phyloP scores from a whole-genome alignment of 2,329 filamentous ascomycete species.

The Neonectria faginata region DNA sequence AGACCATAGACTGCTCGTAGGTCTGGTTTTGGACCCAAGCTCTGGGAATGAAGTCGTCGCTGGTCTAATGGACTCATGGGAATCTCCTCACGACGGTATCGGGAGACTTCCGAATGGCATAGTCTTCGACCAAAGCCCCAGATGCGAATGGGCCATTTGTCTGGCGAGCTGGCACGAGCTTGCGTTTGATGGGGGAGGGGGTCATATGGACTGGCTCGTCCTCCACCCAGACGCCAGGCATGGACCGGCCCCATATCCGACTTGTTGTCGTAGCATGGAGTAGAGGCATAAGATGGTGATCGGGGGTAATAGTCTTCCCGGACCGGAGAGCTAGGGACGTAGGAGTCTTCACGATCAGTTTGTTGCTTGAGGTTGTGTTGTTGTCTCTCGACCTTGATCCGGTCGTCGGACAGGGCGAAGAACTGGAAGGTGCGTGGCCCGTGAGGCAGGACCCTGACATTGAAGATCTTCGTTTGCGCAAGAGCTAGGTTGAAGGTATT shows the following conservation, averaged over 20 bases:
- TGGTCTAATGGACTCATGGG: too few relatives aligned
- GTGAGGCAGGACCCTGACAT: not conserved
- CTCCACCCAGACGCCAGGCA: slow-evolving; percentile 4
- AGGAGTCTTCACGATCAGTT: not conserved
- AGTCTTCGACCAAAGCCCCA: too few relatives aligned
- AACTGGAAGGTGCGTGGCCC: not conserved
- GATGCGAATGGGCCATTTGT: not conserved
- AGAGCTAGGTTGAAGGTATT: not conserved
- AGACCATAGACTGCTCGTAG: too few relatives aligned
- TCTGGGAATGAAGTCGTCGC: too few relatives aligned
- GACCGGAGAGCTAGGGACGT: not conserved
- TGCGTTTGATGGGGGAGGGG: not conserved
- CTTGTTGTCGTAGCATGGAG: not conserved
- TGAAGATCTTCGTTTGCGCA: not conserved
- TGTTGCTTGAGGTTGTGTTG: not conserved
- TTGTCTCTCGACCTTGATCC: not conserved
- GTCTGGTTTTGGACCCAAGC: too few relatives aligned
- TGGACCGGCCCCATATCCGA: not conserved
- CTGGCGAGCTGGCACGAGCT: not conserved
- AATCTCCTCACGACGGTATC: too few relatives aligned
- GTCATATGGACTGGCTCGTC: not conserved
- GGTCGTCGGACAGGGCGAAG: not conserved
- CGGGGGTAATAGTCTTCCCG: not conserved
- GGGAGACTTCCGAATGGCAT: too few relatives aligned
- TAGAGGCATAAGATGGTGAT: not conserved